These are phyloP conservation scores for Aureobasidium musti DNA, from an alignment of 2,329 filamentous ascomycete species.

Conservation along the genomic window DNA sequence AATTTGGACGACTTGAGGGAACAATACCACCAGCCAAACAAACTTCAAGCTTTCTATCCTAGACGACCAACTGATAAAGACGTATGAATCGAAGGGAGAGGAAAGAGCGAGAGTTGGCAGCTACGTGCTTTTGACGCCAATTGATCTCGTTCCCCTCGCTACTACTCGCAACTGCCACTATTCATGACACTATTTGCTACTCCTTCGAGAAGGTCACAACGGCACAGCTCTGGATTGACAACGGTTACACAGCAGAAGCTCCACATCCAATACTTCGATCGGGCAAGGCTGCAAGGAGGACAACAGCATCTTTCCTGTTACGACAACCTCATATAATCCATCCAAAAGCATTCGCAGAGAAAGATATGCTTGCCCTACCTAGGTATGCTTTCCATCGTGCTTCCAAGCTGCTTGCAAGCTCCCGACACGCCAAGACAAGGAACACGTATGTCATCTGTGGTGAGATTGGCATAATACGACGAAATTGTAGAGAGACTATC, in stretches of 20 bases:
- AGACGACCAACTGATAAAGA: neutral
- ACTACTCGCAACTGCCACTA: constrained; percentile 29
- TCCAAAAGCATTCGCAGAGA: neutral
- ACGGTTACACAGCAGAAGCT: constrained; percentile 21
- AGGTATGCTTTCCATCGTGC: constrained; percentile 12
- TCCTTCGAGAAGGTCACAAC: constrained; percentile 19
- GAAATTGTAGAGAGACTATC: neutral
- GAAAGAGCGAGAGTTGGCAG: constrained; percentile 15
- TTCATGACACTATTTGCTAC: constrained; percentile 25
- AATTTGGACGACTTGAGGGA: constrained; percentile 14
- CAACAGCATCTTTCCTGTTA: neutral
- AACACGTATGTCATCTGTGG: neutral
- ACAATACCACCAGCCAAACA: neutral
- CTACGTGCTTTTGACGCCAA: constrained; percentile 21
- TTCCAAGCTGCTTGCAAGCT: neutral
- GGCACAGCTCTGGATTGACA: constrained; percentile 27
- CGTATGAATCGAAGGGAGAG: neutral
- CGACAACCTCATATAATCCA: neutral
- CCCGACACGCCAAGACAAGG: constrained; percentile 2
- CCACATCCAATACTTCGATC: constrained; percentile 9
- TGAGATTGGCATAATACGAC: neutral
- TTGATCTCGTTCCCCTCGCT: constrained; percentile 23
- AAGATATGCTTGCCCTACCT: neutral
- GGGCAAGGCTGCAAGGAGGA: neutral
- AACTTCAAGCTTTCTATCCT: neutral